phyloP scores from a whole-genome alignment of 2,329 filamentous ascomycete genomes.

The Aspergillus arachidicola region DNA sequence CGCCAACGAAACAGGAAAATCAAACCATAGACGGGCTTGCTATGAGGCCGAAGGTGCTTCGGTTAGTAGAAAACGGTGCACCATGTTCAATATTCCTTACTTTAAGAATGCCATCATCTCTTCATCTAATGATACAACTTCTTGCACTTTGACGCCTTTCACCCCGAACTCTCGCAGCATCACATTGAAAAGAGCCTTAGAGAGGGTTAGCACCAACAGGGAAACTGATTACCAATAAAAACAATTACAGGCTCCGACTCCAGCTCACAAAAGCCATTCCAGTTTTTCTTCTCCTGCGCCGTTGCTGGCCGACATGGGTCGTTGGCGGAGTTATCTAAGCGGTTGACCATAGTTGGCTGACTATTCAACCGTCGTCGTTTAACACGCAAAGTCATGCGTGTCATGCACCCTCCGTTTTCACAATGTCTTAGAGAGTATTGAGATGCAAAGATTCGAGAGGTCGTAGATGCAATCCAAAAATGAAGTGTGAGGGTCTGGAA shows the following conservation, averaged over 20 bases:
- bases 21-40: conserved; percentile 77
- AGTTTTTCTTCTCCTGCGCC: conserved; percentile 42
- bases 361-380: conserved; percentile 34
- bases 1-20: conserved; percentile 83
- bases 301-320: conserved; percentile 35
- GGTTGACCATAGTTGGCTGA: conserved; percentile 10
- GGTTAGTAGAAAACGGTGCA: conserved; percentile 1
- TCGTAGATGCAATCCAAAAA: not conserved
- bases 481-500: not conserved
- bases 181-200: conserved; percentile 79
- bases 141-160: conserved; percentile 70
- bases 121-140: conserved; percentile 74
- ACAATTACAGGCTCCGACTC: conserved; percentile 80
- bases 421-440: not conserved
- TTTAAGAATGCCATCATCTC: conserved; percentile 64
- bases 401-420: not conserved
- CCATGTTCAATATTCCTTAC: conserved; percentile 46
- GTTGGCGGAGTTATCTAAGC: conserved; percentile 20
- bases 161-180: conserved; percentile 82
- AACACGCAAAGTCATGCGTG: conserved; percentile 31
- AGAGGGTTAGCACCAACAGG: not conserved
- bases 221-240: not conserved
- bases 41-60: conserved; percentile 33
- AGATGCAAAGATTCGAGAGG: too few species aligned
- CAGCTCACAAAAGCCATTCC: conserved; percentile 65